These are phyloP conservation scores for Chlamydomonas eustigma DNA, from an alignment of 139 green algal species.

Conservation along the genomic window DNA sequence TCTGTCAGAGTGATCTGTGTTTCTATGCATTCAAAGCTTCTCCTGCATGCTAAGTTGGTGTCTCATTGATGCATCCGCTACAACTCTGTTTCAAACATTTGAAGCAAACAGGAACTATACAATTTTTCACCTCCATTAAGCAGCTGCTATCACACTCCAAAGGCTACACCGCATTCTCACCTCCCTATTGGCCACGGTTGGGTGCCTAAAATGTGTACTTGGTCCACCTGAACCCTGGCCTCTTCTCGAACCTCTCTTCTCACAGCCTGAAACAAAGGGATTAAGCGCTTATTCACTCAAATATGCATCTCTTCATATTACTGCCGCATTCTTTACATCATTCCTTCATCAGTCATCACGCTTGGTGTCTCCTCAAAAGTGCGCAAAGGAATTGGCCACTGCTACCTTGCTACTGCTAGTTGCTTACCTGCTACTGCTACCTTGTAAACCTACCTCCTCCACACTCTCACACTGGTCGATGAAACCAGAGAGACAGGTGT, in stretches of 20 bases:
- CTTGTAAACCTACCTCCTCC: conserved; percentile 53
- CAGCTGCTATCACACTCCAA: no score
- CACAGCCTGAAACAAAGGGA: conserved; percentile 45
- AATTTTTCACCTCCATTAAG: no score
- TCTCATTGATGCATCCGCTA: no score
- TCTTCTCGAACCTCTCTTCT: conserved; percentile 67
- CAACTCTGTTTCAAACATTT: no score
- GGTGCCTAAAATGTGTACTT: conserved; percentile 38
- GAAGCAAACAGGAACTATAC: no score
- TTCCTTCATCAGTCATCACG: not conserved
- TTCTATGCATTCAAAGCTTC: no score
- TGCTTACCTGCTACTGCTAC: not conserved
- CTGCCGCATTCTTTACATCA: not conserved
- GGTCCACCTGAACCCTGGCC: conserved; percentile 40
- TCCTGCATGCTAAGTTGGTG: no score
- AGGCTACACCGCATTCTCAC: no score
- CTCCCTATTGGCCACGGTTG: conserved; percentile 30
- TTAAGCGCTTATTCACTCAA: not conserved
- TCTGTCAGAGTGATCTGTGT: no score
- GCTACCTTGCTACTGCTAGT: not conserved
- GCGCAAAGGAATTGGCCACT: no score
- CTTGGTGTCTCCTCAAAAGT: no score
- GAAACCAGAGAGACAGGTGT: conserved; percentile 77
- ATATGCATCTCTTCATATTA: not conserved
- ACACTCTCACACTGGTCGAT: conserved; percentile 79